Evolutionary conservation across 345 rosid genomes (phyloP).

Genomic region (Theobroma cacao): DNA sequence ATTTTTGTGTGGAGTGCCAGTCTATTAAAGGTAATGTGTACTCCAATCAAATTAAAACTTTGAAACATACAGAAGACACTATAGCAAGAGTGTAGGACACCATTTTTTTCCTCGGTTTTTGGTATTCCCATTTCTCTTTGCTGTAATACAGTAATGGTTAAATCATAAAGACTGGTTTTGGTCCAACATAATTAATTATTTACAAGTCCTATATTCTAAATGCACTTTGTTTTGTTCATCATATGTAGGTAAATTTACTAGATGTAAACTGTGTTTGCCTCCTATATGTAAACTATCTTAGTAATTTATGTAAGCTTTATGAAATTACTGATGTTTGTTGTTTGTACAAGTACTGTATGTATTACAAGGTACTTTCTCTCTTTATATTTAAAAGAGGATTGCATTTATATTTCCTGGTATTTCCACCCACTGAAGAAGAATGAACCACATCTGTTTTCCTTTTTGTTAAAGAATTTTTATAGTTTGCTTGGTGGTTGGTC

Average conservation of each 20-base stretch:
- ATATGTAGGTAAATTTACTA: not conserved
- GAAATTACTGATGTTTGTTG: not conserved
- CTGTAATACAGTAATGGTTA: not conserved
- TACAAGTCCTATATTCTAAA: not conserved
- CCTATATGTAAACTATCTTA: not conserved
- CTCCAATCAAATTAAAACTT: not conserved
- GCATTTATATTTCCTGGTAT: not conserved
- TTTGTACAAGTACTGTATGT: not conserved
- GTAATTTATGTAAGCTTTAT: not conserved
- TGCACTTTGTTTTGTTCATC: not conserved
- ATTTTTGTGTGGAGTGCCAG: not conserved
- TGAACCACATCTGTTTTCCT: not conserved
- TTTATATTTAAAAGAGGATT: not conserved
- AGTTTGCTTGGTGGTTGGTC: not conserved
- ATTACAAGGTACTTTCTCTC: not conserved
- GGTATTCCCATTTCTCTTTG: not conserved
- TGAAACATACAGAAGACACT: not conserved
- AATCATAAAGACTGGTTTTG: not conserved
- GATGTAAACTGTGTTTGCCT: not conserved
- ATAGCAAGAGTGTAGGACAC: not conserved
- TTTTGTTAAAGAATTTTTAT: not conserved
- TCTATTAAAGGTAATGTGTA: not conserved
- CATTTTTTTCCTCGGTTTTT: not conserved
- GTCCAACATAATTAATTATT: not conserved
- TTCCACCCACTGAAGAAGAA: not conserved